Evolutionary conservation across 2,329 filamentous ascomycete genomes (phyloP).

Genomic region (Thielaviopsis euricoi): DNA sequence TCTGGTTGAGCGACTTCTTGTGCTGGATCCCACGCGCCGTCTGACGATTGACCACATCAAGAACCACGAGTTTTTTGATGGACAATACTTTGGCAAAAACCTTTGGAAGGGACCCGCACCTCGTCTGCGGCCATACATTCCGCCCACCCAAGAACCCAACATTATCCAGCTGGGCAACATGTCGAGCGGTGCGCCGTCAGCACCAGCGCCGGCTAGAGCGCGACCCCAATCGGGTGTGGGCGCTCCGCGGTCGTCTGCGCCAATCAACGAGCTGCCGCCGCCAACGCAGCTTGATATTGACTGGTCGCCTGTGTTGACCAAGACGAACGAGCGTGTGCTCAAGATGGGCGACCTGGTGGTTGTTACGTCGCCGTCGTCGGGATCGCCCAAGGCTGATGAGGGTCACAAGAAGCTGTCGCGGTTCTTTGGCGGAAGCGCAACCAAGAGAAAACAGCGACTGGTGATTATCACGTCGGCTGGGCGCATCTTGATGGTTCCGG

Average conservation of each 20-base stretch:
- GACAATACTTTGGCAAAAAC: conserved; percentile 64
- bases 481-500: conserved; percentile 74
- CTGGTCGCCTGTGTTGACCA: conserved; percentile 89
- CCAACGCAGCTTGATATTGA: conserved; percentile 94
- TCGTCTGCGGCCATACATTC: conserved; percentile 65
- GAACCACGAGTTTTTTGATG: conserved; percentile 88
- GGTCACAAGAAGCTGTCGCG: conserved; percentile 77
- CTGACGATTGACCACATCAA: conserved; percentile 92
- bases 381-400: conserved; percentile 54
- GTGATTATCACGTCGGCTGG: conserved; percentile 92
- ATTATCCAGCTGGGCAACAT: conserved; percentile 44
- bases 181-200: not conserved
- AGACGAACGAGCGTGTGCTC: conserved; percentile 81
- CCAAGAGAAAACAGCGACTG: conserved; percentile 81
- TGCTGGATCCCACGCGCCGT: conserved; percentile 70
- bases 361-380: conserved; percentile 58
- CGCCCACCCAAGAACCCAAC: conserved; percentile 56
- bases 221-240: conserved; percentile 22
- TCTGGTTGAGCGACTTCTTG: conserved; percentile 75
- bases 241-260: conserved; percentile 48
- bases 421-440: conserved; percentile 81
- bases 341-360: conserved; percentile 88
- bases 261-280: conserved; percentile 92
- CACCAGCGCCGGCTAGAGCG: not conserved
- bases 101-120: conserved; percentile 87